Evolutionary conservation across 306 rosid genomes (phyloP), one percentile per base, ranked within the genome.

Genomic region (Quercus dentata): DNA sequence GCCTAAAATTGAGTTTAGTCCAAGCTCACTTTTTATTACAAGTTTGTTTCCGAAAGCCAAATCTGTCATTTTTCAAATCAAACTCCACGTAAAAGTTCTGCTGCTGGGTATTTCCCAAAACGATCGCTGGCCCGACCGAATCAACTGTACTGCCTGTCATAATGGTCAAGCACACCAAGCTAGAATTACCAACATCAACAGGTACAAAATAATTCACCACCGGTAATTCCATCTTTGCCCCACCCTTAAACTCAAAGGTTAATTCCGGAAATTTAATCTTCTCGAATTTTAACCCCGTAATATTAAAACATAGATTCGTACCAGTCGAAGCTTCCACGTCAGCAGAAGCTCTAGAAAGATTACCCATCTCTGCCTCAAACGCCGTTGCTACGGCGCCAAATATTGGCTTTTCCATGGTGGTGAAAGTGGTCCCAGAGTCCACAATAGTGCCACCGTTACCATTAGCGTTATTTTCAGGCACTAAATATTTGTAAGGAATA

Each of bases 401-500:
- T 5, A 91, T 75, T 2, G 92, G 84, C 62, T 46, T 64, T 56
- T 91, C 99, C 91, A 96, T 85, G 83, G 72, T 87, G n/a, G 99
- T 91, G 79, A 90, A 87, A 19, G 94, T 93, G 20, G 93, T 74
- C 3, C 99, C 99, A 5, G 98, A 93, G 71, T 96, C 99, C 5
- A 93, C 91, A 4, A 93, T 88, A 4, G 98, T 82, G 18, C 99
- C 99, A 0, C 99, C 99, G 21, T 85, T 82, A 9, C 97, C 91
- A 33, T 88, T 86, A 0, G 77, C 68, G 5, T 49, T 38, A 38
- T 0, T 7, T 14, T 81, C 93, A 1, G 93, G 91, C 2, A 83
- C 89, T 10, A 88, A 70, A 6, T 56, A 74, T 27, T 69, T 77
- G 77, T 79, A 79, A 17, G 97, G 97, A 28, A 93, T 79, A 78